Evolutionary conservation across 2,329 filamentous ascomycete genomes (phyloP), one percentile per base, ranked within the genome.

Genomic region (Byssochlamys sp.): DNA sequence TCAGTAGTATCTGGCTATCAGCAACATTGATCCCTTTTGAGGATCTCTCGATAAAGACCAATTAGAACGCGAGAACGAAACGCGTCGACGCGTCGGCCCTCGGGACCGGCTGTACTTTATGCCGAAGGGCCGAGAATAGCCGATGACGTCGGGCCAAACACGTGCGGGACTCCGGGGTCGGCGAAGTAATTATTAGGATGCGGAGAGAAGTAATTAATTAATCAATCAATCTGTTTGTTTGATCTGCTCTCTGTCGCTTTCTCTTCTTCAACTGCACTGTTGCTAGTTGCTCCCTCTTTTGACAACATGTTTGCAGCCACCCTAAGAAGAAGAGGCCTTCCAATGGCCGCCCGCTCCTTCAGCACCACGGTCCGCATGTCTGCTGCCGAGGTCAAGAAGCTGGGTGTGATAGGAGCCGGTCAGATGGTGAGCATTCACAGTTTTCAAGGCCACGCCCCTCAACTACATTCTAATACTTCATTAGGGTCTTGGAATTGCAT

Each of bases 391-490:
- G 86, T 99, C 61, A 95, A 91, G 78, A 87, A 84, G 64, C 78
- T 99, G 49, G 94, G 92, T 69, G 92, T 99, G 54, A 81, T 99
- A 69, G 94, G 94, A 63, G 91, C 92, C 55, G 94, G 94, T 28
- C 94, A 97, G 73, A 96, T 97, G 91, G 91, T 95, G 75, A 69
- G 80, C 12, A 19, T 51, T 53, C 7, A 24, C 11, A 35, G 27
- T 52, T 27, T 28, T 25, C 50, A 50, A 7, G 35, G 25, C 27
- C 33, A 51, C 12, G 31, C 19, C n/a, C 11, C 14, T 25, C 29
- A 55, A 66, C 66, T 48, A 70, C 69, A 70, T 60, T 66, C 54
- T 52, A 50, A 53, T 25, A 45, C n/a, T 58, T 64, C 57, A 60
- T 50, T 66, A 97, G 92, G 94, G 94, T 59, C 79, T 99, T 51